phyloP scores from a whole-genome alignment of 805 yeast species.

The Hemisphaericaspora nanyangensis region DNA sequence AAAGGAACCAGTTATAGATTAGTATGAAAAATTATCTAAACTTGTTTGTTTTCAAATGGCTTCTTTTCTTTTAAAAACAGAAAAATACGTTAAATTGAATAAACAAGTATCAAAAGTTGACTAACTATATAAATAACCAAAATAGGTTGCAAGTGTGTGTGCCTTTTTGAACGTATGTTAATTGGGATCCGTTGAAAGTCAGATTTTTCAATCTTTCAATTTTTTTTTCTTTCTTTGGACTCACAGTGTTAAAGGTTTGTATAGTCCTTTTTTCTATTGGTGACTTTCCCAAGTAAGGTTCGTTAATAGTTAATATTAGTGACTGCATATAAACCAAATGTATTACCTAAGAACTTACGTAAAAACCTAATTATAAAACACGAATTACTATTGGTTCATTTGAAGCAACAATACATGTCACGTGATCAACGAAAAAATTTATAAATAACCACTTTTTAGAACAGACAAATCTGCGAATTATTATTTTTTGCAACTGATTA shows the following conservation, averaged over 20 bases:
- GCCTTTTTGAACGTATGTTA: no score
- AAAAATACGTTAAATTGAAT: not conserved
- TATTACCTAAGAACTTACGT: not conserved
- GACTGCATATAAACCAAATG: not conserved
- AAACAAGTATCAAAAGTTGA: not conserved
- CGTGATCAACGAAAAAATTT: no score
- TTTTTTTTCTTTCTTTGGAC: not conserved
- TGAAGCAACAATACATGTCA: constrained; percentile 21
- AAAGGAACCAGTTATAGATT: not conserved
- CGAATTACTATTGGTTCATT: constrained; percentile 54
- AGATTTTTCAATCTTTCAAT: not conserved
- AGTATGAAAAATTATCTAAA: no score
- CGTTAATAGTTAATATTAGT: no score
- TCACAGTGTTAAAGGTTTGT: constrained; percentile 46
- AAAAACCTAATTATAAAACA: constrained; percentile 15
- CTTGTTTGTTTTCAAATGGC: not conserved
- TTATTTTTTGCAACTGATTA: constrained; percentile 44
- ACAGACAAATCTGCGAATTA: constrained; percentile 38
- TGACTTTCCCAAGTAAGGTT: constrained; percentile 13
- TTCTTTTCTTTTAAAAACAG: not conserved
- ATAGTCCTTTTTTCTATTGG: constrained; percentile 60
- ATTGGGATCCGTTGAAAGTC: no score
- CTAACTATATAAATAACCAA: not conserved
- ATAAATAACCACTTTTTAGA: no score
- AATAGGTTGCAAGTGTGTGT: no score